phyloP scores from a whole-genome alignment of 495 filamentous ascomycete genomes.

The Penicillium salamii region DNA sequence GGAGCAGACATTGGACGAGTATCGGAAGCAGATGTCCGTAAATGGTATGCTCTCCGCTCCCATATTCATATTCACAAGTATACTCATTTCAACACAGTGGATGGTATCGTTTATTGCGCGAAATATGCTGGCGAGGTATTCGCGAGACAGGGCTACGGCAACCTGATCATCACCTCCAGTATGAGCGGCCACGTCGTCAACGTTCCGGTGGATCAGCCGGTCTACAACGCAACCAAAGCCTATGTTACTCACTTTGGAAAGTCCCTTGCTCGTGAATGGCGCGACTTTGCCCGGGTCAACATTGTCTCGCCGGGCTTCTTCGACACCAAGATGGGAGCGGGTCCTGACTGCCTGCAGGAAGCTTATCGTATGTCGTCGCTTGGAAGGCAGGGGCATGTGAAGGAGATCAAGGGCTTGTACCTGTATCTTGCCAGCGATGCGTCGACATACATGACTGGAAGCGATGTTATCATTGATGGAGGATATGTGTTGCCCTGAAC shows the following conservation, averaged over 20 bases:
- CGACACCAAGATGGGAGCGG: conserved; percentile 57
- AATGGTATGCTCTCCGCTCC: conserved; percentile 26
- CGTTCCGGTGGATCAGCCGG: conserved; percentile 58
- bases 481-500: conserved; percentile 44
- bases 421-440: conserved; percentile 61
- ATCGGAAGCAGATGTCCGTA: conserved; percentile 41
- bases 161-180: conserved; percentile 70
- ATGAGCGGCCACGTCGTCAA: conserved; percentile 83
- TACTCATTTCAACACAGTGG: conserved; percentile 15
- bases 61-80: neutral
- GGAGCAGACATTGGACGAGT: conserved; percentile 47
- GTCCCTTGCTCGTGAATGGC: conserved; percentile 70
- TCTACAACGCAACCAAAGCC: conserved; percentile 69
- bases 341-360: conserved; percentile 51
- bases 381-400: conserved; percentile 56
- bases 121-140: conserved; percentile 58
- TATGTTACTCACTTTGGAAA: conserved; percentile 64
- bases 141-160: conserved; percentile 50
- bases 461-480: conserved; percentile 59
- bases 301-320: conserved; percentile 71
- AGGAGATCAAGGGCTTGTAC: conserved; percentile 65
- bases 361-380: conserved; percentile 59
- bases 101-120: conserved; percentile 33
- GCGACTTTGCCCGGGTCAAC: conserved; percentile 57
- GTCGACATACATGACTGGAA: conserved; percentile 68